A percentile compares a stretch with the other conserved stretches of the same genome.
Conservation (phyloP, 352 stramenopile genomes). For the Globisporangium paroecandrum region DNA sequence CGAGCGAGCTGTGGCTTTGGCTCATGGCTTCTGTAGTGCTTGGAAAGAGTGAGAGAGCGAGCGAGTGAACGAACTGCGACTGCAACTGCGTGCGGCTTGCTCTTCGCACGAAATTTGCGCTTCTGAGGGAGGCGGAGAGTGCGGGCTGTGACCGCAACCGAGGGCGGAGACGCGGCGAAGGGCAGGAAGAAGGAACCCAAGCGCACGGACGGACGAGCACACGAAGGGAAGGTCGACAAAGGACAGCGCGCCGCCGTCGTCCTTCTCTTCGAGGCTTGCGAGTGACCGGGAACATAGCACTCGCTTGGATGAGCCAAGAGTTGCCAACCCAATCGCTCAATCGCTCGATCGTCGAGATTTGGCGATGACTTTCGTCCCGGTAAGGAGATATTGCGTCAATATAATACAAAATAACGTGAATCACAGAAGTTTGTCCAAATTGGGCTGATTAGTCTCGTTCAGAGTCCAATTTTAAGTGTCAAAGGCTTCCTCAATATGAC, state of each 20-base stretch:
- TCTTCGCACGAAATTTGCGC: conserved; percentile 4
- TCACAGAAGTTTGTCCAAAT: background rate
- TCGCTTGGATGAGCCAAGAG: background rate
- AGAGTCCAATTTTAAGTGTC: too few relatives aligned
- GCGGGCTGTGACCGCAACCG: background rate
- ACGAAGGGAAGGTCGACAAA: conserved; percentile 1
- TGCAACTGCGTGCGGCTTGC: background rate
- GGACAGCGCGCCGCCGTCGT: background rate
- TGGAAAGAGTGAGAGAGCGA: background rate
- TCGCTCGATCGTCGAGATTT: background rate
- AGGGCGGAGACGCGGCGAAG: background rate
- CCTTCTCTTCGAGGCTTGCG: background rate
- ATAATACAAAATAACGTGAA: background rate
- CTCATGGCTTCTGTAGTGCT: background rate
- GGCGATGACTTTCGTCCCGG: background rate
- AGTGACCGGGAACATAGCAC: background rate
- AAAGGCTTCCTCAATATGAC: background rate
- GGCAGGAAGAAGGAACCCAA: background rate
- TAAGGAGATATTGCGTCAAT: background rate
- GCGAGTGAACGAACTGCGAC: background rate
- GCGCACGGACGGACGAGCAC: background rate
- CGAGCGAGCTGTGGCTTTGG: conserved; percentile 4
- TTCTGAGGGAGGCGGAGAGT: background rate
- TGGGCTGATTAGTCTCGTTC: too few relatives aligned
- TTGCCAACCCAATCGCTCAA: background rate